Conservation (phyloP, 768 basidiomycete genomes). For the Lactarius psammicola region DNA sequence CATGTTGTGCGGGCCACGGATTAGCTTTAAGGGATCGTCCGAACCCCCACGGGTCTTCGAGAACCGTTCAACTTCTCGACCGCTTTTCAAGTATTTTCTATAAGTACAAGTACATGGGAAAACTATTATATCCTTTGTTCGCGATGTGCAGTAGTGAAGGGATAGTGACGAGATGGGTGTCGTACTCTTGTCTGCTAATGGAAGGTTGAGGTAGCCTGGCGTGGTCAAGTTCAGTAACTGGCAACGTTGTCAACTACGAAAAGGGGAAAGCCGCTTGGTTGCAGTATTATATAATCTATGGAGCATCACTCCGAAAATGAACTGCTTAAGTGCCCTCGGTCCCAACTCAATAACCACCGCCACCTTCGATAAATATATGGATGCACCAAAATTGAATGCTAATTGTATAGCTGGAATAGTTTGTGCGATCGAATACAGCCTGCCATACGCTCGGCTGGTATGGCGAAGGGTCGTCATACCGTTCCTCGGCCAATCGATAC, state of each 20-base stretch:
- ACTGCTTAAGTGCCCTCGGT: background rate
- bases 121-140: background rate
- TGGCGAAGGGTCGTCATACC: background rate
- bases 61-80: background rate
- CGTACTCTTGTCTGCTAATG: background rate
- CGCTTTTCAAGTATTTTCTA: background rate
- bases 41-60: too few relatives aligned
- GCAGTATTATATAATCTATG: background rate
- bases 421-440: background rate
- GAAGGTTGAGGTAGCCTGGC: too few relatives aligned
- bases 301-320: background rate
- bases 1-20: too few relatives aligned
- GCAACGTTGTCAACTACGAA: background rate
- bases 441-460: background rate
- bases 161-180: background rate
- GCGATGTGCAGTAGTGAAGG: background rate
- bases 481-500: background rate
- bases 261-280: background rate
- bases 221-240: too few relatives aligned
- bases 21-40: background rate
- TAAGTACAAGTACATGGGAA: background rate
- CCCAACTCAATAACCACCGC: background rate
- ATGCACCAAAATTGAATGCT: background rate
- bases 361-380: background rate
- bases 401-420: background rate